phyloP scores from a whole-genome alignment of 805 yeast species.

The Candida krabiensis region DNA sequence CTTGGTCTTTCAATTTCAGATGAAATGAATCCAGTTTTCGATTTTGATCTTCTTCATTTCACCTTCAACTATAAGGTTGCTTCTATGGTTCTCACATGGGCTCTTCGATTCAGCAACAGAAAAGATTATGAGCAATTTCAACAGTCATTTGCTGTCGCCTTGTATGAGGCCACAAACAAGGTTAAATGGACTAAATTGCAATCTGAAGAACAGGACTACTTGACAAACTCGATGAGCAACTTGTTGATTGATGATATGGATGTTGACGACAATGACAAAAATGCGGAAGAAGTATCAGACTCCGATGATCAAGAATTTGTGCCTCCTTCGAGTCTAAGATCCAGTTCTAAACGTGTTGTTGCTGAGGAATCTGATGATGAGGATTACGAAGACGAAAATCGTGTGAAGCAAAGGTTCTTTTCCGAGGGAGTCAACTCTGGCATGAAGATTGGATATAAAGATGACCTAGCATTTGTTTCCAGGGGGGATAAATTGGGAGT shows the following conservation, averaged over 20 bases:
- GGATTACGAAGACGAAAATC: constrained; percentile 7
- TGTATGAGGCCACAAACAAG: constrained; percentile 63
- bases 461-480: constrained; percentile 74
- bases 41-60: constrained; percentile 54
- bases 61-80: constrained; percentile 58
- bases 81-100: constrained; percentile 54
- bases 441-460: constrained; percentile 67
- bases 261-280: constrained; percentile 26
- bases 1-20: constrained; percentile 45
- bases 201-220: constrained; percentile 52
- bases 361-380: constrained; percentile 35
- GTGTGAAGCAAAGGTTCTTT: constrained; percentile 17
- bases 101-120: constrained; percentile 51
- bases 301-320: constrained; percentile 31
- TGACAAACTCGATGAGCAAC: constrained; percentile 52
- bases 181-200: constrained; percentile 45
- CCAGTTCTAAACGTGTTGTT: constrained; percentile 1
- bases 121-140: constrained; percentile 52
- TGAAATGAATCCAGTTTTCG: constrained; percentile 65
- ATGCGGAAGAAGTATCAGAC: constrained; percentile 31
- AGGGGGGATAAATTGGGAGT: constrained; percentile 82
- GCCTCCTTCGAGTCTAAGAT: not conserved
- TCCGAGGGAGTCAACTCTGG: constrained; percentile 48
- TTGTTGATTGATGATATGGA: constrained; percentile 38
- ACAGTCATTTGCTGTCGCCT: constrained; percentile 44